Evolutionary conservation across 2,329 filamentous ascomycete genomes (phyloP).

Genomic region (Juglanconis sp.): DNA sequence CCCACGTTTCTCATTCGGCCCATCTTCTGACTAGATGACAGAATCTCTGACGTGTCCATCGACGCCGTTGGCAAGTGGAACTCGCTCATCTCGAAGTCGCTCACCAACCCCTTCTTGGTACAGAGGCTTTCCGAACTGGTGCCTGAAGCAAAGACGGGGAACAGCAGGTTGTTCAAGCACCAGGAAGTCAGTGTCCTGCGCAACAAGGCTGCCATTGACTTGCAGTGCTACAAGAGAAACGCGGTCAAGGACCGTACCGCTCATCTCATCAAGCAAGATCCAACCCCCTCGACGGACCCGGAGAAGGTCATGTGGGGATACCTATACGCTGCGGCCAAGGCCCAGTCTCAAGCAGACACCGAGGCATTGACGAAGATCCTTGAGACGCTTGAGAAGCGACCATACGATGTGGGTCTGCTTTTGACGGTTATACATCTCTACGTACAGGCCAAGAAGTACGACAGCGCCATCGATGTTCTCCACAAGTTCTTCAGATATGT

Average conservation of each 20-base stretch:
- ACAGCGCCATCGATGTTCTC: conserved; percentile 70
- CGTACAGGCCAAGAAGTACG: conserved; percentile 66
- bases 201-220: conserved; percentile 62
- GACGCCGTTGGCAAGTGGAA: conserved; percentile 67
- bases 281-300: conserved; percentile 25
- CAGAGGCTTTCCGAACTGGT: conserved; percentile 59
- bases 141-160: conserved; percentile 45
- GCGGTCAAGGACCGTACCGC: conserved; percentile 54
- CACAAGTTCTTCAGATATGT: conserved; percentile 72
- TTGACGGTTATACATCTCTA: conserved; percentile 82
- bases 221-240: conserved; percentile 64
- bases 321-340: conserved; percentile 69
- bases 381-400: conserved; percentile 67
- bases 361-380: conserved; percentile 68
- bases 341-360: conserved; percentile 60
- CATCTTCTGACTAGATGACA: conserved; percentile 34
- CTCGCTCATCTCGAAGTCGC: conserved; percentile 38
- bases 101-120: conserved; percentile 64
- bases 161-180: conserved; percentile 69
- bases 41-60: conserved; percentile 65
- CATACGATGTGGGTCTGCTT: conserved; percentile 75
- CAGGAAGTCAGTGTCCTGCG: conserved; percentile 60
- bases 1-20: too few relatives aligned
- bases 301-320: conserved; percentile 38
- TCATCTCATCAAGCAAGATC: conserved; percentile 34